These are phyloP conservation scores for Colletotrichum lentis DNA, from an alignment of 2,329 filamentous ascomycete species.

Conservation along the genomic window DNA sequence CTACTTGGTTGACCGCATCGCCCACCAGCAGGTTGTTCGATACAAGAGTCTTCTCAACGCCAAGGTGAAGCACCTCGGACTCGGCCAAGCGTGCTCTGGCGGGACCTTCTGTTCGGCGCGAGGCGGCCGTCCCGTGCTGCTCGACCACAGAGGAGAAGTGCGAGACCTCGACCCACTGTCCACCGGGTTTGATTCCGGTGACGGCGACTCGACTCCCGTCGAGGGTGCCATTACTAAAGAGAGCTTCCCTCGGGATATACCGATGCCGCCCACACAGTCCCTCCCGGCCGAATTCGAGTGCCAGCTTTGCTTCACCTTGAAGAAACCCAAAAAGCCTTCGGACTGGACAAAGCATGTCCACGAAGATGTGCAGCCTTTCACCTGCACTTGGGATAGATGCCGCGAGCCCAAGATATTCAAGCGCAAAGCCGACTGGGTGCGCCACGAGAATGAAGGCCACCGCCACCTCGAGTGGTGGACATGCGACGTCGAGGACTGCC, in stretches of 20 bases:
- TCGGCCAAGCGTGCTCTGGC: conserved; percentile 68
- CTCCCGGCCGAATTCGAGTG: conserved; percentile 92
- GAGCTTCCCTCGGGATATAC: conserved; percentile 82
- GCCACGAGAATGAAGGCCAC: conserved; percentile 92
- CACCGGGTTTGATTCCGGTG: conserved; percentile 56
- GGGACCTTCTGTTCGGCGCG: conserved; percentile 69
- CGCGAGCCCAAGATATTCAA: conserved; percentile 91
- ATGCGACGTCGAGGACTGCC: conserved; percentile 82
- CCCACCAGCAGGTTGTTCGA: conserved; percentile 78
- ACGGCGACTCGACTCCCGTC: conserved; percentile 71
- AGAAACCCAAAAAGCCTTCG: conserved; percentile 88
- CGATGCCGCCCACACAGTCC: conserved; percentile 77
- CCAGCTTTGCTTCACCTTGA: conserved; percentile 82
- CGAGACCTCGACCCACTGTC: conserved; percentile 66
- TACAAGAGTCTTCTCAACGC: conserved; percentile 79
- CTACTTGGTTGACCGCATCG: conserved; percentile 81
- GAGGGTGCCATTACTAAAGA: conserved; percentile 76
- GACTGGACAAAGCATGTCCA: conserved; percentile 98
- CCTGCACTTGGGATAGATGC: conserved; percentile 87
- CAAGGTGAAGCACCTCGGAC: conserved; percentile 74
- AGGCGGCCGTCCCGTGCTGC: conserved; percentile 70
- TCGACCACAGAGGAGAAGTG: conserved; percentile 67
- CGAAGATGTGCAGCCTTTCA: conserved; percentile 92
- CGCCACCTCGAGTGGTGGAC: conserved; percentile 91
- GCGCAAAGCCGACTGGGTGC: conserved; percentile 93